Conservation (phyloP, 1,284 basidiomycete genomes). For the Ustanciosporium gigantosporum region DNA sequence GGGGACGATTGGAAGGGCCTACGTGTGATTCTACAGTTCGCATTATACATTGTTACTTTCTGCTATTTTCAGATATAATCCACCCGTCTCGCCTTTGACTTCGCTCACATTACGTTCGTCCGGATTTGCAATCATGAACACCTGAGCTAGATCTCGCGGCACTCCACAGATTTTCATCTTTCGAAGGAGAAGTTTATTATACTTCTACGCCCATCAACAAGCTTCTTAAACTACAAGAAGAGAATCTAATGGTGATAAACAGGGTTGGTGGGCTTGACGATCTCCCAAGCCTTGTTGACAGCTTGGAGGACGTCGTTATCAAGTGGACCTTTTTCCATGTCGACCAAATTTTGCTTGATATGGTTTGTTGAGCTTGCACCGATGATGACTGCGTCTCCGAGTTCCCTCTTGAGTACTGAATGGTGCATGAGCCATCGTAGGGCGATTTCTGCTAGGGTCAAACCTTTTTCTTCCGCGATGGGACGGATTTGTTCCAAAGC, state of each 20-base stretch:
- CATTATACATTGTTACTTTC: too few relatives aligned
- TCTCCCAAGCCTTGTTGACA: slow-evolving; percentile 42
- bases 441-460: slow-evolving; percentile 36
- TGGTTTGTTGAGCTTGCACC: slow-evolving; percentile 37
- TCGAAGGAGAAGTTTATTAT: too few relatives aligned
- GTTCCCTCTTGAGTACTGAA: slow-evolving; percentile 16
- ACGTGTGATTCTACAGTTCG: too few relatives aligned
- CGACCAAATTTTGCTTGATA: slow-evolving; percentile 40
- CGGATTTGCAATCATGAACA: too few relatives aligned
- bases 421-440: slow-evolving; percentile 49
- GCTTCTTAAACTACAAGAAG: too few relatives aligned
- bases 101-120: too few relatives aligned
- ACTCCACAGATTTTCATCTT: too few relatives aligned
- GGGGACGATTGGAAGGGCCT: background rate
- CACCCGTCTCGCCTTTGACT: too few relatives aligned
- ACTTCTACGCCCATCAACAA: too few relatives aligned
- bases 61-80: too few relatives aligned
- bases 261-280: slow-evolving; percentile 35
- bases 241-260: slow-evolving; percentile 31
- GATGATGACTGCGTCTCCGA: slow-evolving; percentile 41
- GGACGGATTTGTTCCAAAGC: slow-evolving; percentile 53
- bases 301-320: slow-evolving; percentile 31
- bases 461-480: slow-evolving; percentile 32
- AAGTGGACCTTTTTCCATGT: slow-evolving; percentile 40
- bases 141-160: too few relatives aligned